These are phyloP conservation scores for Calonectria pseudoreteaudii DNA, from an alignment of 2,329 filamentous ascomycete genomes.

Conservation along the genomic window DNA sequence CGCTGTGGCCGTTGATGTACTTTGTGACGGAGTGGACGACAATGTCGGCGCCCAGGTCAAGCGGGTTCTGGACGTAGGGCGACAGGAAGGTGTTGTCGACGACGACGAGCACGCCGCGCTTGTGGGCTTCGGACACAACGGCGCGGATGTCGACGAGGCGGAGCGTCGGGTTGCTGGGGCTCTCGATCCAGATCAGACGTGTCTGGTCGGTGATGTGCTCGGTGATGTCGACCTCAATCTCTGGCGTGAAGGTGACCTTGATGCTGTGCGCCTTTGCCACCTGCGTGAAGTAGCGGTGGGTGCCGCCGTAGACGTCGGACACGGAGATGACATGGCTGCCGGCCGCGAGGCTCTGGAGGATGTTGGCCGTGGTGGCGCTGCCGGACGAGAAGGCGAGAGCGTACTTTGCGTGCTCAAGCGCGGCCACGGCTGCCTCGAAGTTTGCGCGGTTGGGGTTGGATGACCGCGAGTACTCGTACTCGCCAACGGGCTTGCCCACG, in stretches of 20 bases:
- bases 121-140: constrained; percentile 84
- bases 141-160: constrained; percentile 92
- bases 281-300: constrained; percentile 98
- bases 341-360: constrained; percentile 90
- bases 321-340: constrained; percentile 96
- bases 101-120: constrained; percentile 92
- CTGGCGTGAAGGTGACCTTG: constrained; percentile 91
- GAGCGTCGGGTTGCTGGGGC: constrained; percentile 93
- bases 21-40: constrained; percentile 98
- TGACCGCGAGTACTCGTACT: constrained; percentile 93
- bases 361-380: constrained; percentile 91
- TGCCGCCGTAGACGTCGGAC: constrained; percentile 97
- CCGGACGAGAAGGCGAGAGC: constrained; percentile 95
- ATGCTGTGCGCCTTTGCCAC: constrained; percentile 95
- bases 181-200: constrained; percentile 95
- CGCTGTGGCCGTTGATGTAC: constrained; percentile 98
- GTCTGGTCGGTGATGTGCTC: constrained; percentile 89
- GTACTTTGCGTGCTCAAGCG: constrained; percentile 91
- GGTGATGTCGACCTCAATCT: constrained; percentile 88
- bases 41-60: constrained; percentile 95
- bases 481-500: constrained; percentile 87
- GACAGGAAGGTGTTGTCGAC: constrained; percentile 99
- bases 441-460: constrained; percentile 96
- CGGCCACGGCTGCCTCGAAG: constrained; percentile 92
- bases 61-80: constrained; percentile 95